Conservation (phyloP, 2,329 filamentous ascomycete genomes). For the Scolecobasidium constrictum region DNA sequence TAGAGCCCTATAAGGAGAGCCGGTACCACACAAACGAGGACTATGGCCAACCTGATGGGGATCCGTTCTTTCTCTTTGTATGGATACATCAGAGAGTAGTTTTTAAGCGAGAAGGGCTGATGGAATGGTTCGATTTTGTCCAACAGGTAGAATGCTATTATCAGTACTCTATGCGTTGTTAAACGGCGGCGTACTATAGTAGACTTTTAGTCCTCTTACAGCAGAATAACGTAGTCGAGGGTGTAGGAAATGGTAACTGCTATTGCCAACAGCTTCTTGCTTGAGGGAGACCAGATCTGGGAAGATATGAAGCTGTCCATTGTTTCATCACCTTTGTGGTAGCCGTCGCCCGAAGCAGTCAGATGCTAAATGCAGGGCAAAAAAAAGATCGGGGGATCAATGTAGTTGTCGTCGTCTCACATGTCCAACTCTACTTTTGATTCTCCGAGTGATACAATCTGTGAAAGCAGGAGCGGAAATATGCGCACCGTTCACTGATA, state of each 20-base stretch:
- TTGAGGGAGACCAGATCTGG: slow-evolving; percentile 42
- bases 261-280: slow-evolving; percentile 38
- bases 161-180: slow-evolving; percentile 9
- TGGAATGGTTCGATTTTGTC: slow-evolving; percentile 10
- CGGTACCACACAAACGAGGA: slow-evolving; percentile 40
- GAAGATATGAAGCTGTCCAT: slow-evolving; percentile 12
- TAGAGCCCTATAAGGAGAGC: slow-evolving; percentile 42
- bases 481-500: too few relatives aligned
- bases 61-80: slow-evolving; percentile 45
- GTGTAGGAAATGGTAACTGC: slow-evolving; percentile 48
- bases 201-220: slow-evolving; percentile 5
- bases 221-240: slow-evolving; percentile 47
- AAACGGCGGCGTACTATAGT: too few relatives aligned
- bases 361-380: too few relatives aligned
- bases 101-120: slow-evolving; percentile 17
- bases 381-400: too few relatives aligned
- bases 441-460: too few relatives aligned
- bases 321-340: too few relatives aligned
- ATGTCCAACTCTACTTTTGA: too few relatives aligned
- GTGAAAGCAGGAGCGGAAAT: too few relatives aligned
- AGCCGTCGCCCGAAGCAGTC: too few relatives aligned
- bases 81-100: slow-evolving; percentile 47
- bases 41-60: slow-evolving; percentile 37
- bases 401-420: too few relatives aligned
- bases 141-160: slow-evolving; percentile 4